phyloP scores from a whole-genome alignment of 306 rosid species.

The Quercus berberidifolia region DNA sequence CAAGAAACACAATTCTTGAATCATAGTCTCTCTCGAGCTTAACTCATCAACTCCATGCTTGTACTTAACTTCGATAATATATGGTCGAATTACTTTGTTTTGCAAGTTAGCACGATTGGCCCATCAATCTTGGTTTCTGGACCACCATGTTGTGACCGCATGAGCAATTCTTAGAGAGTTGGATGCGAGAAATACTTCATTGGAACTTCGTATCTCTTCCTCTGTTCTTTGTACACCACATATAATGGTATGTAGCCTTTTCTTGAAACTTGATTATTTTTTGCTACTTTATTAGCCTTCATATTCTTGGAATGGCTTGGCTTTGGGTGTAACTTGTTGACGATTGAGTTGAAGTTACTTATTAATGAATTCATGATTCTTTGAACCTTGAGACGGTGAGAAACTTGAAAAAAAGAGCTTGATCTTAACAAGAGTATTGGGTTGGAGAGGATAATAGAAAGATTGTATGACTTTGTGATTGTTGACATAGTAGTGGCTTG shows the following conservation, averaged over 20 bases:
- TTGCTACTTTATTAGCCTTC: neutral
- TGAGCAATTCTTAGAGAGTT: neutral
- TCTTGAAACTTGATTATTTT: neutral
- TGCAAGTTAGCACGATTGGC: neutral
- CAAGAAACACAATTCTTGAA: too few species aligned
- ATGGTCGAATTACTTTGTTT: neutral
- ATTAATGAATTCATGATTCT: neutral
- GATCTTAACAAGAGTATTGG: too few species aligned
- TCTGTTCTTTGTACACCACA: neutral
- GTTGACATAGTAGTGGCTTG: too few species aligned
- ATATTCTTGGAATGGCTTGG: neutral
- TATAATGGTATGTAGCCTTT: neutral
- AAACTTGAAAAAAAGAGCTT: neutral
- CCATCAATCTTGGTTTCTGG: neutral
- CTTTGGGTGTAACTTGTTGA: neutral
- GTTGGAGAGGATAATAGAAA: too few species aligned
- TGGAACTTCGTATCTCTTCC: neutral
- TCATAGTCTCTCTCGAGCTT: too few species aligned
- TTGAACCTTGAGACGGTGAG: neutral
- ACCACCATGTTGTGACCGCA: neutral
- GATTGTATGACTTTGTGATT: too few species aligned
- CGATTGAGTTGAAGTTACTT: neutral
- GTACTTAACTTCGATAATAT: neutral
- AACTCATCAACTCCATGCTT: too few species aligned
- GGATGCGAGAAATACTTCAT: neutral